Base-by-base conservation (phyloP, 441 rosid genomes). In the Cnidoscolus chayamansa region DNA sequence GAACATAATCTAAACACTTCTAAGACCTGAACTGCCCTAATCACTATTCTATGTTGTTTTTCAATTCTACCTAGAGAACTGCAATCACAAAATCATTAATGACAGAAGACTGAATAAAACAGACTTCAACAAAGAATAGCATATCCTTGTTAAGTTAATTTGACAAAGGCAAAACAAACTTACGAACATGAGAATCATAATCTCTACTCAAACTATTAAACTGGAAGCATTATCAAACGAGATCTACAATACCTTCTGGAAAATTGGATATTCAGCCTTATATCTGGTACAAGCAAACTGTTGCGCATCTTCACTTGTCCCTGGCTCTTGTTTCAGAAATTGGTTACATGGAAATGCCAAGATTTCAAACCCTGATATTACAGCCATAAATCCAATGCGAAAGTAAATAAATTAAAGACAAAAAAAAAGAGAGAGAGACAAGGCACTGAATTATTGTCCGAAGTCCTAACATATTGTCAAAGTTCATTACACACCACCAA, bases 261-360 rank as follows among this genome's bases (percentile, higher is more conserved):
- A 92, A 72, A 95, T 77, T 4, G 97, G 99, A 77, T 91, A 95
- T 70, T 95, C 97, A 20, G 97, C 97, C 89, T 95, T 95, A 84
- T 87, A 91, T 72, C 68, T 77, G 4, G 93, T 79, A 86, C 99
- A 92, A 40, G 83, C 90, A 59, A 84, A 83, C 77, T 86, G 86
- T 69, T 86, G 85, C 55, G 91, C 93, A 72, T 89, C 85, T 76
- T 80, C 84, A 58, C 88, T 92, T 73, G 76, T 83, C 68, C 95
- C 97, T 37, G 97, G 98, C 74, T 94, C 98, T 81, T 94, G 98
- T 56, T 84, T 68, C 7, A 84, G 81, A 77, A 94, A 94, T 80
- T 94, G 98, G 82, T 94, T 94, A 85, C 98, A 95, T 1, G 99
- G 99, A 81, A 95, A 92, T 56, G 96, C 97, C 74, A 95, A 81